Evolutionary conservation across 192 early-diverging fungal species (phyloP).

Genomic region (Backusella parvicylindrica): DNA sequence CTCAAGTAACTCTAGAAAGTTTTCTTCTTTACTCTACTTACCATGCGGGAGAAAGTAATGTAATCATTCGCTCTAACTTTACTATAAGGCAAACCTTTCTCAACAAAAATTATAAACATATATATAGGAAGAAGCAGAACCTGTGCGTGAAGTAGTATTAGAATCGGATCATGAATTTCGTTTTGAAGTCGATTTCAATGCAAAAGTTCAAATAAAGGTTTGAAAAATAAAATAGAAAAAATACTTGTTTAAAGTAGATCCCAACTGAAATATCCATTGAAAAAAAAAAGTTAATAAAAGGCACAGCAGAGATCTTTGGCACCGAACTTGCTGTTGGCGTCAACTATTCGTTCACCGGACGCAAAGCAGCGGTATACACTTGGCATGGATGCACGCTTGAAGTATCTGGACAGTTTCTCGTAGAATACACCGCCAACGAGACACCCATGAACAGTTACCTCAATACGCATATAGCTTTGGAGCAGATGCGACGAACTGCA

Average conservation of each 20-base stretch:
- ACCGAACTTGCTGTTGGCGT: constrained; percentile 84
- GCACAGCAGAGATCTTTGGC: constrained; percentile 92
- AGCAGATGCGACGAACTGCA: constrained; percentile 64
- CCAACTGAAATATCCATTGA: neutral
- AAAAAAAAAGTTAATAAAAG: constrained; percentile 56
- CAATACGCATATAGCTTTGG: constrained; percentile 85
- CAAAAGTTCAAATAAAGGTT: constrained; percentile 69
- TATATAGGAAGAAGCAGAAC: constrained; percentile 8
- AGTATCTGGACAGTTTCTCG: constrained; percentile 60
- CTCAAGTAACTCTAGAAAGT: no score
- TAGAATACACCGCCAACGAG: constrained; percentile 90
- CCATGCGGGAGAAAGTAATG: neutral
- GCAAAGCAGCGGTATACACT: constrained; percentile 87
- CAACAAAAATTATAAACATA: neutral
- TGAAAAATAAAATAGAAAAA: constrained; percentile 7
- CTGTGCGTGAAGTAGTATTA: constrained; percentile 60
- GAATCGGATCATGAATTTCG: constrained; percentile 85
- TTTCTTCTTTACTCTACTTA: neutral
- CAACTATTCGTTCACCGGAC: constrained; percentile 76
- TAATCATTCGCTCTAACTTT: neutral
- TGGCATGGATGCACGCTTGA: constrained; percentile 86
- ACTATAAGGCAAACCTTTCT: neutral
- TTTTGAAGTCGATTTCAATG: constrained; percentile 81
- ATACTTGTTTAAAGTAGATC: neutral
- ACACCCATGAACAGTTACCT: constrained; percentile 92